Evolutionary conservation across 164 flowering plant genomes (phyloP).

Genomic region (Santalum album): DNA sequence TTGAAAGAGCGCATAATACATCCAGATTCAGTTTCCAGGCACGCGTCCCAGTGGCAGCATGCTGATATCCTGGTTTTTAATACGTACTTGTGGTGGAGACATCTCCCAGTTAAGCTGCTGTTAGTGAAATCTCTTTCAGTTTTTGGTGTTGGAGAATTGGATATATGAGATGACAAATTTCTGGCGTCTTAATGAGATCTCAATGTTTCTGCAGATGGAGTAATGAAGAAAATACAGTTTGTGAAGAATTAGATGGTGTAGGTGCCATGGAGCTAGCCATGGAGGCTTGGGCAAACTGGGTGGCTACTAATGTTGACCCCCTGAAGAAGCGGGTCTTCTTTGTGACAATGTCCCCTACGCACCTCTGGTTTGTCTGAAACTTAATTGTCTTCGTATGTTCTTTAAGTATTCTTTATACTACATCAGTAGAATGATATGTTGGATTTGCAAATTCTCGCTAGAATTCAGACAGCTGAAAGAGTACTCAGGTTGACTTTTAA

Average conservation of each 20-base stretch:
- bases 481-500: no score
- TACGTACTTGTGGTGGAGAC: slow-evolving; percentile 97
- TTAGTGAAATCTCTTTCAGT: slow-evolving; percentile 24
- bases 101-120: slow-evolving; percentile 83
- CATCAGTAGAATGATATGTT: no score
- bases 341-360: slow-evolving; percentile 96
- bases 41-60: slow-evolving; percentile 70
- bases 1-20: slow-evolving; percentile 66
- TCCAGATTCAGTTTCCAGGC: slow-evolving; percentile 69
- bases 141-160: not conserved
- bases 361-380: slow-evolving; percentile 47
- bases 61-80: slow-evolving; percentile 91
- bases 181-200: not conserved
- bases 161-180: not conserved
- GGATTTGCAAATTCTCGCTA: no score
- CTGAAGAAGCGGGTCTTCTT: slow-evolving; percentile 57
- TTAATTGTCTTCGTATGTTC: no score
- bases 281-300: slow-evolving; percentile 90
- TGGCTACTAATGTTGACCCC: slow-evolving; percentile 49
- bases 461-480: no score
- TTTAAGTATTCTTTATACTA: no score
- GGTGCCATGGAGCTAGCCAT: slow-evolving; percentile 87
- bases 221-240: slow-evolving; percentile 44
- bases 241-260: slow-evolving; percentile 75
- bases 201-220: slow-evolving; percentile 63